These are phyloP conservation scores for Hygrocybe punicea DNA, from an alignment of 768 basidiomycete species.

Conservation along the genomic window DNA sequence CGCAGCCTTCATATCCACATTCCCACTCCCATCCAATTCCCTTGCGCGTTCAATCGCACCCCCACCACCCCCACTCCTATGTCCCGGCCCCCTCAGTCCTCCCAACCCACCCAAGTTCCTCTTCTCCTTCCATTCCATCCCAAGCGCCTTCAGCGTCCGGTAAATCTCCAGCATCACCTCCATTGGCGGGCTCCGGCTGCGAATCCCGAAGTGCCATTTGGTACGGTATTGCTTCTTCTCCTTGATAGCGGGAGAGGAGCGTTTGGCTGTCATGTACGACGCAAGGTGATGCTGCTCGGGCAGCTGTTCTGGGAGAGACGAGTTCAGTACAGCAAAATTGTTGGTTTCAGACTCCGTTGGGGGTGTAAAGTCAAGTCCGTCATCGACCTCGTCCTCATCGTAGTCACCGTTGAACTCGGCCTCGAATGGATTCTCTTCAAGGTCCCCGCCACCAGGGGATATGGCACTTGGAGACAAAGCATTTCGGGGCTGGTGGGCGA, in stretches of 20 bases:
- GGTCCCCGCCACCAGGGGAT: conserved; percentile 57
- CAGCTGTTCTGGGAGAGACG: conserved; percentile 49
- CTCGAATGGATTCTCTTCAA: conserved; percentile 79
- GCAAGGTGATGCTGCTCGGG: conserved; percentile 65
- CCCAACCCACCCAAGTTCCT: conserved; percentile 70
- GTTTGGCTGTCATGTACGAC: conserved; percentile 58
- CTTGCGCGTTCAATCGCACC: conserved; percentile 58
- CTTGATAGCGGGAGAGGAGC: conserved; percentile 37
- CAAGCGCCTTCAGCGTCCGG: conserved; percentile 79
- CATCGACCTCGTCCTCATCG: conserved; percentile 44
- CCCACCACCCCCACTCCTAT: conserved; percentile 30
- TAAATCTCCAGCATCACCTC: conserved; percentile 99
- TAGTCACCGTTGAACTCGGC: conserved; percentile 63
- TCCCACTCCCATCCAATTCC: conserved; percentile 57
- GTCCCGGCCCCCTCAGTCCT: conserved; percentile 40
- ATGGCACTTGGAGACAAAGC: conserved; percentile 62
- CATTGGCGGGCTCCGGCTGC: conserved; percentile 92
- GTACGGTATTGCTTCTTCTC: conserved; percentile 76
- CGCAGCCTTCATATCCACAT: conserved; percentile 66
- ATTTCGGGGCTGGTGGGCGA: conserved; percentile 56
- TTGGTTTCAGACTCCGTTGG: conserved; percentile 43
- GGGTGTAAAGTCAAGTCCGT: conserved; percentile 35
- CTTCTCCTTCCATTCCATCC: conserved; percentile 98
- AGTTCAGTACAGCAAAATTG: conserved; percentile 86
- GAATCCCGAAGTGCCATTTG: conserved; percentile 98